Percentiles rank a stretch among this genome's conserved stretches.
phyloP scores from a whole-genome alignment of 495 filamentous ascomycete species.

The Monascus purpureus region DNA sequence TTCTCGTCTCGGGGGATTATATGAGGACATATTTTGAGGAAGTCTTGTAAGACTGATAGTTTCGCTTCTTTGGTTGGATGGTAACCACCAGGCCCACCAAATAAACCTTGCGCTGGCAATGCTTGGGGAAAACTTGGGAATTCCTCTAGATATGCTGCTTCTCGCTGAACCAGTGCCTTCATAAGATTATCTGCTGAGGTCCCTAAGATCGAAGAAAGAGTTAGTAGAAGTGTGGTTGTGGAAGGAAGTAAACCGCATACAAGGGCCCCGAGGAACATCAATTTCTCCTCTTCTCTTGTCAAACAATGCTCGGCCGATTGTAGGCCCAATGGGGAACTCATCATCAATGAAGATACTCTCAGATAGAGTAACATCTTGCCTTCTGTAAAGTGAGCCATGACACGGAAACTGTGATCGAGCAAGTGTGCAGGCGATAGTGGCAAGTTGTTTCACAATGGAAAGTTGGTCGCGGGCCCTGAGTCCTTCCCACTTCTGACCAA shows the following conservation, averaged over 20 bases:
- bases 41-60: not conserved
- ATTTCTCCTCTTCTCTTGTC: constrained; percentile 4
- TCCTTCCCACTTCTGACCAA: constrained; percentile 4
- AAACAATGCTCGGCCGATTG: constrained; percentile 3
- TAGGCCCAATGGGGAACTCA: constrained; percentile 4
- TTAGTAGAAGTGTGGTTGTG: not conserved
- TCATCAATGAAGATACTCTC: constrained; percentile 4
- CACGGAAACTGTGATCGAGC: not conserved
- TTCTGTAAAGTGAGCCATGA: constrained; percentile 3
- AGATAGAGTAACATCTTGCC: constrained; percentile 1
- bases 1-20: constrained; percentile 2
- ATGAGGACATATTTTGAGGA: constrained; percentile 1
- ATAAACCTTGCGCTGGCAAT: not conserved
- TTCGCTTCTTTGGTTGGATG: constrained; percentile 1
- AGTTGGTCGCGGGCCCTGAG: constrained; percentile 4
- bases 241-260: not conserved
- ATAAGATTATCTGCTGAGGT: not conserved
- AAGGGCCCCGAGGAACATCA: constrained; percentile 2
- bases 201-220: not conserved
- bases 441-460: constrained; percentile 5
- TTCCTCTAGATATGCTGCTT: not conserved
- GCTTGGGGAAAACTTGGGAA: not conserved
- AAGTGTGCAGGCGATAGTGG: not conserved
- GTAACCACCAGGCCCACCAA: not conserved
- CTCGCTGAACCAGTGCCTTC: constrained; percentile 1